phyloP scores from a whole-genome alignment of 805 yeast species.

The Myxozyma sirexii region DNA sequence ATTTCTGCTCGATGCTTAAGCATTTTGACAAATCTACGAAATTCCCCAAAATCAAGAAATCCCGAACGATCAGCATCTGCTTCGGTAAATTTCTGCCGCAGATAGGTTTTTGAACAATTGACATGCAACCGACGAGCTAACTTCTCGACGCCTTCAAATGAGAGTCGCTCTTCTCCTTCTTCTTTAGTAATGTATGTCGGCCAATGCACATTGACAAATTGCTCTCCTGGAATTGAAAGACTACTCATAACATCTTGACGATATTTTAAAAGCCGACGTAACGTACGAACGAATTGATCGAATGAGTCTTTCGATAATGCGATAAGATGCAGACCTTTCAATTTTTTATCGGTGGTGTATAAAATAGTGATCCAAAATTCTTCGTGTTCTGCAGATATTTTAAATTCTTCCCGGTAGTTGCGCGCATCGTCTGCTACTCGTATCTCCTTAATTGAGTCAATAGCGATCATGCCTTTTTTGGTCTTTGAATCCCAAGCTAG shows the following conservation, averaged over 20 bases:
- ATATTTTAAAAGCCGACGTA: slow-evolving; percentile 57
- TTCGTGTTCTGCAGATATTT: slow-evolving; percentile 65
- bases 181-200: slow-evolving; percentile 46
- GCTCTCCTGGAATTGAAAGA: slow-evolving; percentile 62
- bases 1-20: slow-evolving; percentile 71
- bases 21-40: slow-evolving; percentile 69
- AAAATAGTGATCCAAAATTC: slow-evolving; percentile 79
- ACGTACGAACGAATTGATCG: slow-evolving; percentile 57
- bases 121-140: slow-evolving; percentile 72
- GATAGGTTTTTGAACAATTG: slow-evolving; percentile 59
- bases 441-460: slow-evolving; percentile 68
- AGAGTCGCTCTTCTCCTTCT: slow-evolving; percentile 38
- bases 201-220: slow-evolving; percentile 70
- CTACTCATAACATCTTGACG: slow-evolving; percentile 66
- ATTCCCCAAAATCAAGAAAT: slow-evolving; percentile 67
- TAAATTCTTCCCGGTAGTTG: slow-evolving; percentile 83
- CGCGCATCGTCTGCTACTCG: slow-evolving; percentile 71
- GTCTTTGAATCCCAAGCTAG: slow-evolving; percentile 61
- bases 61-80: slow-evolving; percentile 57
- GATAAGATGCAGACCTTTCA: slow-evolving; percentile 78
- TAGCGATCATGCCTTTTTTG: slow-evolving; percentile 41
- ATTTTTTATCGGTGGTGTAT: slow-evolving; percentile 62
- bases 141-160: slow-evolving; percentile 68
- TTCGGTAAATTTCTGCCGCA: slow-evolving; percentile 54
- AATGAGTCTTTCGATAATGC: slow-evolving; percentile 58